Evolutionary conservation across 2,329 filamentous ascomycete genomes (phyloP).

Genomic region (Colletotrichum sp.): DNA sequence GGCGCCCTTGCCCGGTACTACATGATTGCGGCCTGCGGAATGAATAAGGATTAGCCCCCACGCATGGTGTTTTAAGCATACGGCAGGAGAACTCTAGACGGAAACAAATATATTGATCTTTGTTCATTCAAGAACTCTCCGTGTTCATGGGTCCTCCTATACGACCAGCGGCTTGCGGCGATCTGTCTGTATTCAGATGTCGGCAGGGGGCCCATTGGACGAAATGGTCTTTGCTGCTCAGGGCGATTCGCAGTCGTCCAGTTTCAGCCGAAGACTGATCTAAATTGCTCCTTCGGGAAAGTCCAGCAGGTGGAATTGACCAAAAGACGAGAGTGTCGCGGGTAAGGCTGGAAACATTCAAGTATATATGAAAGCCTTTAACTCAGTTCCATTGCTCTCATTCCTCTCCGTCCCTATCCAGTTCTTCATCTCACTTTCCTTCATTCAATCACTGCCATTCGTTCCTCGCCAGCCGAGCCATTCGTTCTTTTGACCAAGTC

Average conservation of each 20-base stretch:
- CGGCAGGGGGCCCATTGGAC: rapidly evolving
- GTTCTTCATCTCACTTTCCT: neutral
- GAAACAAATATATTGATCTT: neutral
- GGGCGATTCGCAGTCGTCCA: neutral
- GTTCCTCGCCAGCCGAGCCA: neutral
- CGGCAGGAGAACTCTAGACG: neutral
- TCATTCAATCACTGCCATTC: neutral
- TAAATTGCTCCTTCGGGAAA: neutral
- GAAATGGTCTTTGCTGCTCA: neutral
- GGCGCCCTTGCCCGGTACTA: neutral
- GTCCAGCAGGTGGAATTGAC: neutral
- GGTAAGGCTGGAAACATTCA: neutral
- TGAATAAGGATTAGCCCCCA: neutral
- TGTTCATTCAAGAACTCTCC: neutral
- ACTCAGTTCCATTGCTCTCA: neutral
- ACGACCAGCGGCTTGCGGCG: neutral
- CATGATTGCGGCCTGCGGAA: neutral
- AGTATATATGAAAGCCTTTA: neutral
- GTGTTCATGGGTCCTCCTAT: neutral
- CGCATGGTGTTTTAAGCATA: neutral
- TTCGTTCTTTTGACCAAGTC: neutral
- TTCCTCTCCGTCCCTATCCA: neutral
- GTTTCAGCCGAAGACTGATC: neutral
- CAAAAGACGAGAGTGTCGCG: rapidly evolving
- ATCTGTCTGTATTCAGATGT: neutral